phyloP scores from a whole-genome alignment of 306 rosid genomes.

The Cicer bijugum region DNA sequence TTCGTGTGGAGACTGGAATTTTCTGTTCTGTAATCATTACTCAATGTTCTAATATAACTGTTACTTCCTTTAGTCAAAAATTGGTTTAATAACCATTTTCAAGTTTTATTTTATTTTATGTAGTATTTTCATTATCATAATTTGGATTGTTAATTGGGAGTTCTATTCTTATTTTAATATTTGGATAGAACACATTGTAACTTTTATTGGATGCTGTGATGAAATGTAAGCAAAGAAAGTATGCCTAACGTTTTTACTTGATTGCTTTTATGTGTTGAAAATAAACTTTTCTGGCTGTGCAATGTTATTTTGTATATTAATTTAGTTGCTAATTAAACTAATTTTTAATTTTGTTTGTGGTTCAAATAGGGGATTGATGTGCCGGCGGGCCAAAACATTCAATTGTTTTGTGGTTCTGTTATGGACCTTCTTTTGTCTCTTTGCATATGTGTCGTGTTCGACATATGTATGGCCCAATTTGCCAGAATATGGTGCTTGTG shows the following conservation, averaged over 20 bases:
- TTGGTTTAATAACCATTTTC: constrained; percentile 8
- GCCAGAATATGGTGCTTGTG: constrained; percentile 53
- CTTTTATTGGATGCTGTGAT: constrained; percentile 19
- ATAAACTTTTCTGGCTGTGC: constrained; percentile 3
- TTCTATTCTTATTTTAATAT: background rate
- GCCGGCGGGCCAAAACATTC: constrained; percentile 43
- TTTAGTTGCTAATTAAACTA: constrained; percentile 6
- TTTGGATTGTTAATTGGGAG: background rate
- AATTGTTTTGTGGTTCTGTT: constrained; percentile 58
- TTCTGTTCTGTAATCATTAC: constrained; percentile 4
- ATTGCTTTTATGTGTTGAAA: constrained; percentile 13
- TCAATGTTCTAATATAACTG: constrained; percentile 5
- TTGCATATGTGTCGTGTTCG: constrained; percentile 54
- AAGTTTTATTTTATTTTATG: constrained; percentile 23
- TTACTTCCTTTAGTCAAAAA: constrained; percentile 33
- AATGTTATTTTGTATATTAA: constrained; percentile 17
- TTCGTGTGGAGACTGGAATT: constrained; percentile 1
- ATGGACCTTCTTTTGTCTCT: constrained; percentile 48
- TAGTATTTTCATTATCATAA: background rate
- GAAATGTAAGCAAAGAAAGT: constrained; percentile 28
- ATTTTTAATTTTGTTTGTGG: constrained; percentile 42
- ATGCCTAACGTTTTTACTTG: background rate
- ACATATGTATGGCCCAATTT: constrained; percentile 52
- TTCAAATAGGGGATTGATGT: constrained; percentile 62
- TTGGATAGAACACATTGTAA: background rate